Evolutionary conservation across 2,329 filamentous ascomycete genomes (phyloP), one percentile per base, ranked within the genome.

Genomic region (Ophiocordyceps camponoti-saundersi): DNA sequence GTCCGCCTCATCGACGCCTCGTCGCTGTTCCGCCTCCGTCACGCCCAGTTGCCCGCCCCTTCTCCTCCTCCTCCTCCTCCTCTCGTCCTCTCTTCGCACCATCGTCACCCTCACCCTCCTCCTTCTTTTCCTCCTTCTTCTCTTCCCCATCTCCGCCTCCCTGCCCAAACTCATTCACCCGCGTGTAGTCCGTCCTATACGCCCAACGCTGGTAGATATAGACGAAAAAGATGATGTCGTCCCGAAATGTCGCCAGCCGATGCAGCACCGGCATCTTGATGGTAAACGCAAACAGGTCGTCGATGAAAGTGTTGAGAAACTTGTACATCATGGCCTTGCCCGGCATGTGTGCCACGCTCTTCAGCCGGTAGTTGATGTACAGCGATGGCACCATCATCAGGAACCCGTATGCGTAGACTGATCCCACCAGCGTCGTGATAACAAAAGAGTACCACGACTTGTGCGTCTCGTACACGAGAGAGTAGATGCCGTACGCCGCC

Each of bases 181-280:
- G 79, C 12, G 75, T 82, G 67, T 90, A 92, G 64, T 98, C 92
- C 51, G 92, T 73, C 67, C 82, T 87, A 71, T 98, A 98, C 47
- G 82, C 82, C 76, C 80, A 98, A 50, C 82, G 78, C 68, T 98
- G 92, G 66, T 98, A 98, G 4, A 98, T 56, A 67, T 95, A 98
- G 49, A 98, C 74, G 61, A 98, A 98, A 73, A 98, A 98, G 60
- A 98, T 96, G 53, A 98, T 73, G 59, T 98, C 92, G 61, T 98
- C 92, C 50, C 92, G 76, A 52, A 98, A 75, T 0, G 92, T 96
- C 1, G 92, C 88, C 45, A 98, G 71, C 16, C 92, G 79, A 65
- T 98, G 92, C 46, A 98, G 72, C 51, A 89, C 79, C 1, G 92
- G 92, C 92, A 98, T 98, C 70, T 96, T 96, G 70, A 98, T 95